A percentile compares a stretch with the other conserved stretches of the same genome.
phyloP scores from a whole-genome alignment of 768 basidiomycete genomes.

The Dioszegia aurantiaca region DNA sequence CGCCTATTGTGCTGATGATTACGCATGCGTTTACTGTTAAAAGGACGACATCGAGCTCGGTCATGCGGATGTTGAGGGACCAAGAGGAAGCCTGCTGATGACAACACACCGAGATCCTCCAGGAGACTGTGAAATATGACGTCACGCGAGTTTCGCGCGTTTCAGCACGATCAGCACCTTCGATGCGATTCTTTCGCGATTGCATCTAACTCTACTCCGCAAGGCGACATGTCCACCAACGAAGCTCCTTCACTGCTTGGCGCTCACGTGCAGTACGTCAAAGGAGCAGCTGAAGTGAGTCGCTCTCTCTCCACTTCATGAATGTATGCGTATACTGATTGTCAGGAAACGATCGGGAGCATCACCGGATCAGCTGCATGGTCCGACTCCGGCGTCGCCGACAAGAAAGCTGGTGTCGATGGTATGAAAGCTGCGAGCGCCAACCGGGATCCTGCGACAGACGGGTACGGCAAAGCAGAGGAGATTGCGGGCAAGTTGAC shows the following conservation, averaged over 20 bases:
- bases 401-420: conserved; percentile 16
- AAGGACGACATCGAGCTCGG: too few species aligned
- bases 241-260: conserved; percentile 13
- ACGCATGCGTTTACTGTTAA: too few species aligned
- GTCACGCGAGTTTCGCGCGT: not conserved
- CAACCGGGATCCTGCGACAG: conserved; percentile 14
- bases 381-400: conserved; percentile 13
- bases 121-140: not conserved
- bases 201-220: not conserved
- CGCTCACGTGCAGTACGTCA: conserved; percentile 20
- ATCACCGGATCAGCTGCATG: conserved; percentile 15
- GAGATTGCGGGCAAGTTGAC: conserved; percentile 21
- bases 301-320: not conserved
- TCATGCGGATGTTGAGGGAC: too few species aligned
- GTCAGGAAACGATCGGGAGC: conserved; percentile 17
- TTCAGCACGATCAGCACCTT: too few species aligned
- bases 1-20: too few species aligned
- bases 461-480: conserved; percentile 19
- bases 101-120: too few species aligned
- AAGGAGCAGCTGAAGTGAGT: conserved; percentile 14
- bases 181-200: too few species aligned
- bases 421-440: conserved; percentile 20
- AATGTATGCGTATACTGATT: not conserved
- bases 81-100: not conserved
- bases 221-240: conserved; percentile 1